These are phyloP conservation scores for Dictyostelium intermedium DNA, from an alignment of 78 protist genomes.

Conservation along the genomic window DNA sequence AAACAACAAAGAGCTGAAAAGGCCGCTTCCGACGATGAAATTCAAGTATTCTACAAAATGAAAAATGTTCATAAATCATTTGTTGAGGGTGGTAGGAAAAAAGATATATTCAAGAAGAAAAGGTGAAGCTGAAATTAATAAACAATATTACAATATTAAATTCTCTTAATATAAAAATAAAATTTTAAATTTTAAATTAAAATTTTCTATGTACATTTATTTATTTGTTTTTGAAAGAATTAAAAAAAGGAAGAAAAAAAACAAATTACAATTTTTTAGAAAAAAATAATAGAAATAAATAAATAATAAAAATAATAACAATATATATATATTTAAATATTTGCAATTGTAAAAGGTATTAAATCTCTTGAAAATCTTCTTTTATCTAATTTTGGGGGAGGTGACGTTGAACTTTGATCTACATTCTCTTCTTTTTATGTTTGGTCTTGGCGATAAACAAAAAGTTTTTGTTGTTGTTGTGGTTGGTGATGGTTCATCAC, in stretches of 20 bases:
- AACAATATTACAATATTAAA: slow-evolving; percentile 50
- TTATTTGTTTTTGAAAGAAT: too few species aligned
- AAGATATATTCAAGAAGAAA: slow-evolving; percentile 69
- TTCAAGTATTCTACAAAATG: slow-evolving; percentile 48
- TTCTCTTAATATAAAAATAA: background rate
- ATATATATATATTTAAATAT: background rate
- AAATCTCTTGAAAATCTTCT: slow-evolving; percentile 18
- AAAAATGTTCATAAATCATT: slow-evolving; percentile 42
- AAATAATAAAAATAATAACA: too few species aligned
- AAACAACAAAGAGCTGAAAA: slow-evolving; percentile 15
- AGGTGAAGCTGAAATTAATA: slow-evolving; percentile 63
- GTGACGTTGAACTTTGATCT: background rate
- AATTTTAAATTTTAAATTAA: background rate
- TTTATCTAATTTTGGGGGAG: background rate
- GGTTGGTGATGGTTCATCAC: background rate
- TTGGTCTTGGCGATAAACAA: background rate
- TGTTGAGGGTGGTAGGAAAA: slow-evolving; percentile 56
- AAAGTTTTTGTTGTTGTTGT: background rate
- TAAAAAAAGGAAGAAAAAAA: too few species aligned
- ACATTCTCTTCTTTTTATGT: background rate
- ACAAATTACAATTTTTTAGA: too few species aligned
- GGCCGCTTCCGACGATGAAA: slow-evolving; percentile 26
- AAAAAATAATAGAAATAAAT: too few species aligned
- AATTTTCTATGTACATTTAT: too few species aligned
- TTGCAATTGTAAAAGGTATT: slow-evolving; percentile 1